Percentiles rank a stretch among this genome's conserved stretches.
Evolutionary conservation across 208 protist genomes (phyloP).

Genomic region (Naegleria gruberi): DNA sequence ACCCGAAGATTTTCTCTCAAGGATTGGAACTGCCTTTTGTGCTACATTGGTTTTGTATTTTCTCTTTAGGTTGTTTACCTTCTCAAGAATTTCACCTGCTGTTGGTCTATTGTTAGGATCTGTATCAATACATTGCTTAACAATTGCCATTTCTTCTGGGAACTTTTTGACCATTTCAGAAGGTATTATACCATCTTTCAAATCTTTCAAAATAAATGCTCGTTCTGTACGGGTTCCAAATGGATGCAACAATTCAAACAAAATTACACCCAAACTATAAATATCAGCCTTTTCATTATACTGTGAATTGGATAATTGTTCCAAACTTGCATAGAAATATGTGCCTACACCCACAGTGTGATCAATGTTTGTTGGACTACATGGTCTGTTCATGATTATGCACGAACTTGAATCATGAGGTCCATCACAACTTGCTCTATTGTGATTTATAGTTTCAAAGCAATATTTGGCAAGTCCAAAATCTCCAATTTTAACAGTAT

Average conservation of each 20-base stretch:
- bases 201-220: neutral
- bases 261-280: constrained; percentile 15
- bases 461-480: constrained; percentile 22
- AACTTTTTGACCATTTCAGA: neutral
- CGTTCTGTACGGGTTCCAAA: neutral
- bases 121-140: neutral
- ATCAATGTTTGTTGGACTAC: neutral
- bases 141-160: neutral
- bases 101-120: neutral
- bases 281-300: constrained; percentile 21
- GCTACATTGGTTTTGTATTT: neutral
- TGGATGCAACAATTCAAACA: constrained; percentile 23
- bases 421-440: neutral
- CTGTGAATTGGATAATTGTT: neutral
- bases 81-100: neutral
- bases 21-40: neutral
- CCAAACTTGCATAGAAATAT: constrained; percentile 5
- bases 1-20: neutral
- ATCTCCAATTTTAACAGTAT: constrained; percentile 27
- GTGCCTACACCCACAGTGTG: constrained; percentile 20
- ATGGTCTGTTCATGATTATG: neutral
- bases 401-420: neutral
- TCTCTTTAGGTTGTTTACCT: neutral
- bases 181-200: neutral
- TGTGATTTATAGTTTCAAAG: neutral